Evolutionary conservation across 2,329 filamentous ascomycete genomes (phyloP).

Genomic region (Aquanectria penicillioides): DNA sequence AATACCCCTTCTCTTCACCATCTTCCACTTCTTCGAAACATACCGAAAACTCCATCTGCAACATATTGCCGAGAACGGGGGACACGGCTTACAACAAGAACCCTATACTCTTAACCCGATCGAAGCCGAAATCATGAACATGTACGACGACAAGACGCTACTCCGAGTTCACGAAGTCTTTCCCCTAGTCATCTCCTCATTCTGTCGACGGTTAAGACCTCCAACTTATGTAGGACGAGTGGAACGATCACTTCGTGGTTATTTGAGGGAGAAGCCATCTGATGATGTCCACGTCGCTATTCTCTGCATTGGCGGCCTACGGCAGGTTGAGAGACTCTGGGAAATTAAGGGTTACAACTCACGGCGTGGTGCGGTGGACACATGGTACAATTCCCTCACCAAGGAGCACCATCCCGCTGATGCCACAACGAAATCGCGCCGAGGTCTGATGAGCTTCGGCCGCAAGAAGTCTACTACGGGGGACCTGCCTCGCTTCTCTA

Average conservation of each 20-base stretch:
- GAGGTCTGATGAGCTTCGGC: conserved; percentile 63
- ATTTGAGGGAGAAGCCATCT: conserved; percentile 69
- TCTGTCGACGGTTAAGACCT: conserved; percentile 69
- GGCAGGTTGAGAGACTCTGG: conserved; percentile 72
- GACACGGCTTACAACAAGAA: conserved; percentile 60
- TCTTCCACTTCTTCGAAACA: conserved; percentile 75
- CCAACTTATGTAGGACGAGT: conserved; percentile 72
- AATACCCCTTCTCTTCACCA: conserved; percentile 71
- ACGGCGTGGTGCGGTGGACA: conserved; percentile 67
- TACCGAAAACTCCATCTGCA: conserved; percentile 69
- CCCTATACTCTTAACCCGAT: conserved; percentile 72
- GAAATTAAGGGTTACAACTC: conserved; percentile 73
- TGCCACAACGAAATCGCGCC: conserved; percentile 57
- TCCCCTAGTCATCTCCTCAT: conserved; percentile 71
- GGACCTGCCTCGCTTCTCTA: conserved; percentile 38
- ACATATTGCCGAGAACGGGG: conserved; percentile 62
- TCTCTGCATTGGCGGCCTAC: conserved; percentile 68
- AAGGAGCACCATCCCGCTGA: conserved; percentile 53
- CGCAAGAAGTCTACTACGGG: conserved; percentile 65
- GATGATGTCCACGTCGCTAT: conserved; percentile 72
- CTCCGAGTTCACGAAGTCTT: conserved; percentile 72
- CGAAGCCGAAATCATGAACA: conserved; percentile 68
- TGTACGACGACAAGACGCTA: conserved; percentile 72
- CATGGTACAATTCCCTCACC: conserved; percentile 65
- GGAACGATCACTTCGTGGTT: conserved; percentile 70